Evolutionary conservation across 2,329 filamentous ascomycete species (phyloP).

Genomic region (Exophiala dermatitidis): DNA sequence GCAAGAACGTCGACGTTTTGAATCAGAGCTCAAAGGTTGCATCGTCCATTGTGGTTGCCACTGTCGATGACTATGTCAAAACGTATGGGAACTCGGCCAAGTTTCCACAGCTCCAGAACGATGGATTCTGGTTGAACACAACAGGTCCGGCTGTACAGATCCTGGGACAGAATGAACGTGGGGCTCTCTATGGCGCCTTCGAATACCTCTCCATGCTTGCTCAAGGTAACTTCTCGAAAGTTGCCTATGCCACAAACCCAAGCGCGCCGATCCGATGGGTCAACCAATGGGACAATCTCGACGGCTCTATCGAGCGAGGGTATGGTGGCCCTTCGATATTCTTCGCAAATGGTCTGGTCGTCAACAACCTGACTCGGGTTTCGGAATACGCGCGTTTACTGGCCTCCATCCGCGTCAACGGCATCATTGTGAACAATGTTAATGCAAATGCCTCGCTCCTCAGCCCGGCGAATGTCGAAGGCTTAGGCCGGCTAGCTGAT

Average conservation of each 20-base stretch:
- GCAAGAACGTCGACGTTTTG: slow-evolving; percentile 38
- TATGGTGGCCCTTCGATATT: slow-evolving; percentile 64
- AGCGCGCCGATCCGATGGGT: slow-evolving; percentile 59
- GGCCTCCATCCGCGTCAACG: slow-evolving; percentile 61
- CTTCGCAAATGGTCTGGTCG: slow-evolving; percentile 51
- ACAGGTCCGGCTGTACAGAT: slow-evolving; percentile 40
- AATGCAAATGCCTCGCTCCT: slow-evolving; percentile 59
- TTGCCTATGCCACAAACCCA: slow-evolving; percentile 48
- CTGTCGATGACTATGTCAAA: slow-evolving; percentile 30
- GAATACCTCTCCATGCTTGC: slow-evolving; percentile 61
- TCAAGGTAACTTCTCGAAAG: slow-evolving; percentile 48
- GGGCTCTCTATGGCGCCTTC: slow-evolving; percentile 62
- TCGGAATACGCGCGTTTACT: slow-evolving; percentile 59
- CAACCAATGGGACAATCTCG: slow-evolving; percentile 66
- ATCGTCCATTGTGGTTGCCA: slow-evolving; percentile 31
- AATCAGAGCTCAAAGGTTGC: slow-evolving; percentile 25
- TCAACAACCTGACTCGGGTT: slow-evolving; percentile 54
- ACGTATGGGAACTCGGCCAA: slow-evolving; percentile 20
- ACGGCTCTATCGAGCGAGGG: slow-evolving; percentile 57
- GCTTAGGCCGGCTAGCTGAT: slow-evolving; percentile 56
- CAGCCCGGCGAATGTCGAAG: slow-evolving; percentile 51
- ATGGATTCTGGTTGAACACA: slow-evolving; percentile 55
- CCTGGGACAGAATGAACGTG: slow-evolving; percentile 58
- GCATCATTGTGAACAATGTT: slow-evolving; percentile 63
- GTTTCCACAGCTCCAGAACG: slow-evolving; percentile 30